Evolutionary conservation across 169 alveolate species (phyloP), one percentile per base, ranked within the genome.

Genomic region (Cryptosporidium parvum): DNA sequence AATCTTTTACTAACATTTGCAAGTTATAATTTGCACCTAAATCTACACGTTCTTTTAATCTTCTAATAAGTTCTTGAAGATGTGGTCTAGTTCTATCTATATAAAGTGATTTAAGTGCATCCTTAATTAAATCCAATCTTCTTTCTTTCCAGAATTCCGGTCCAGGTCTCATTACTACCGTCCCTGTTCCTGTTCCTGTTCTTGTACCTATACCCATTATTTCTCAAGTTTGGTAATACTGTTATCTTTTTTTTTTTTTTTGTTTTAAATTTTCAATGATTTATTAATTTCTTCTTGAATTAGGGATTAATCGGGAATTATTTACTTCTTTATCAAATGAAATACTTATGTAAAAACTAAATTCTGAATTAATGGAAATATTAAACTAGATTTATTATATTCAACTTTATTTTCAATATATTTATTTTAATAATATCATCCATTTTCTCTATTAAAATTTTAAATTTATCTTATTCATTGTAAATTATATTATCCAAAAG

Each of bases 61-160:
- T 37, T 69, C 84, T 9, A 42, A 69, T 29, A 18, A 69, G 61
- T 44, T 69, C 84, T 23, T 69, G 84, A 37, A 69, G 37, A 69
- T 69, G 84, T 23, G 84, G 84, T 21, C 12, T 37, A 2, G 84
- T 69, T 21, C 61, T 37, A 69, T 69, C 84, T 18, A 39, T 23
- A 44, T 69, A 69, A 7, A 69, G 84, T 42, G 84, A 69, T 29
- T 39, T 69, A 26, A 69, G 61, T 69, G 84, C 56, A 39, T 69
- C 84, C 18, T 37, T 69, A 42, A 69, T 69, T 69, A 42, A 45
- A 7, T 69, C 29, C 51, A 35, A 35, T 65, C 51, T 65, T 65
- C 18, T 65, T 33, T 56, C 67, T 26, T 1, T 56, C 35, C 67
- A 16, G 26, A 56, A 16, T n/a, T 56, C 7, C 26, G 12, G 35